Evolutionary conservation across 169 alveolate species (phyloP), one percentile per base, ranked within the genome.

Genomic region (Plasmodium vinckei): DNA sequence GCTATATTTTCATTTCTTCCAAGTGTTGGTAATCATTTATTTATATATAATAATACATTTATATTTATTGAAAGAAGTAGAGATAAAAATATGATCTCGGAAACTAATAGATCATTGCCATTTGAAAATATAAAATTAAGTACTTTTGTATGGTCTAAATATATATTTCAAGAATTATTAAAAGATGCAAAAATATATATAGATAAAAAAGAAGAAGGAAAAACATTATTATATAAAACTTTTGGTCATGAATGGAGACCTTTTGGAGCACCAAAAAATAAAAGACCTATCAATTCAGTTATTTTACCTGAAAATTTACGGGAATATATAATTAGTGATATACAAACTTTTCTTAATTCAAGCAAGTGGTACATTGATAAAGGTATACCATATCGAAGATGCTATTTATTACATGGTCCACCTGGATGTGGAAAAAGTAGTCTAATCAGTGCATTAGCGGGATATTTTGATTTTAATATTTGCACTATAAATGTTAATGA

Each of bases 401-500:
- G 97, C 4, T 95, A 95, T 57, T 89, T 95, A 1, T 87, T 95
- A 5, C 93, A 88, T 67, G 97, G 97, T 1, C 97, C 97, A 0
- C 97, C 97, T 23, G 97, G 97, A 12, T 94, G 97, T 63, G 97
- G 97, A 1, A 95, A 95, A 64, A 95, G 95, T 70, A 94, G 97
- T 72, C 93, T 93, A 33, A 94, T 94, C 23, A 72, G 91, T 65
- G 97, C 97, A 5, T 54, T 95, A 42, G 97, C 97, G 9, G 97
- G 97, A 5, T 77, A 90, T 17, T 70, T 94, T 54, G 94, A 94
- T 59, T 92, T 93, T 68, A 94, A 94, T 72, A 92, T 95, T 5
- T 94, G 97, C 21, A 93, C 94, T 33, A 77, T 95, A 25, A 95
- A 95, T 47, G 87, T 95, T 2, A 92, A 93, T 47, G 95, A 94